Evolutionary conservation across 352 stramenopile species (phyloP).

Genomic region (Phytopythium delawarense): DNA sequence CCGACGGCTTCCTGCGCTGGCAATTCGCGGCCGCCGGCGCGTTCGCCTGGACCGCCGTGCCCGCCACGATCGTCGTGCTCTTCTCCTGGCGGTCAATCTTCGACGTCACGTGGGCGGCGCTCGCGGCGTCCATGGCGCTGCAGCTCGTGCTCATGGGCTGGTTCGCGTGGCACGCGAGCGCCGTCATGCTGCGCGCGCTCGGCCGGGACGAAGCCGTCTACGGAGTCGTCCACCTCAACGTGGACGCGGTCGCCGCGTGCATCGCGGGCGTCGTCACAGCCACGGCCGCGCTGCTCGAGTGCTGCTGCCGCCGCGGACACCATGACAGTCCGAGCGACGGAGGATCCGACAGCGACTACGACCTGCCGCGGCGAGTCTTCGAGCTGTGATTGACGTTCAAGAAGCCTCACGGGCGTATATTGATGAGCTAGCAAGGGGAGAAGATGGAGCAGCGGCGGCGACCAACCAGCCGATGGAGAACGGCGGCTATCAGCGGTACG

Average conservation of each 20-base stretch:
- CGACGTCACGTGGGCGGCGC: not conserved
- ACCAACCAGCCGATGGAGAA: not conserved
- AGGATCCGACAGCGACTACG: not conserved
- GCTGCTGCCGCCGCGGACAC: not conserved
- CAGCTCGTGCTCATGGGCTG: constrained; percentile 8
- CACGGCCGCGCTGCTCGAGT: not conserved
- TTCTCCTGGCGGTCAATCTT: not conserved
- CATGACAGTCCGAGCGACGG: not conserved
- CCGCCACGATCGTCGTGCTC: not conserved
- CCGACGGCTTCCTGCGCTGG: constrained; percentile 3
- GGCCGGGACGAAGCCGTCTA: not conserved
- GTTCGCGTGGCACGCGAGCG: constrained; percentile 7
- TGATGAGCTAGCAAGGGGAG: not conserved
- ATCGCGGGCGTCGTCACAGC: constrained; percentile 2
- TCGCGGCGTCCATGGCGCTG: constrained; percentile 4
- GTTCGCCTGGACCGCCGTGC: constrained; percentile 2
- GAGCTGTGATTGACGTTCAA: not conserved
- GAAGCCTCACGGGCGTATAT: not conserved
- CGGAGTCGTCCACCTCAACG: constrained; percentile 6
- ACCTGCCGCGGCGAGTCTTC: not conserved
- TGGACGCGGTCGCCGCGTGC: not conserved
- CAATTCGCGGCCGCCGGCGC: constrained; percentile 1
- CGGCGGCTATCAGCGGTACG: constrained; percentile 47
- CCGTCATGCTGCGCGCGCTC: constrained; percentile 3
- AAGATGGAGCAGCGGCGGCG: not conserved